A percentile compares a stretch with the other conserved stretches of the same genome.
phyloP scores from a whole-genome alignment of 177 flowering plant genomes.

The Vitis hybrid region DNA sequence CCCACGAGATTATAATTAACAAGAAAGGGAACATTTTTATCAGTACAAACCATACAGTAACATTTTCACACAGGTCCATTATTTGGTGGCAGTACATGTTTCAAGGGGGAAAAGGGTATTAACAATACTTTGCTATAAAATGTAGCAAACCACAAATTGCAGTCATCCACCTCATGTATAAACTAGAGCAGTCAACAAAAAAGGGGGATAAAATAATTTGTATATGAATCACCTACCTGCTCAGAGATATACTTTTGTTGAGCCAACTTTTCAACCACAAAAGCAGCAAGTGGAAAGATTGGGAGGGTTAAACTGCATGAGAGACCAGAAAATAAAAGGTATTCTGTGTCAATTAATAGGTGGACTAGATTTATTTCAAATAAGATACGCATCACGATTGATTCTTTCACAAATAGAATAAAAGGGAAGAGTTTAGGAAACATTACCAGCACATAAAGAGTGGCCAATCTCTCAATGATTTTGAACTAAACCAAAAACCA shows the following conservation, averaged over 20 bases:
- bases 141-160: too few species aligned
- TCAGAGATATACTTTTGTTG: slow-evolving; percentile 53
- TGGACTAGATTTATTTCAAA: too few species aligned
- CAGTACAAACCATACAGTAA: too few species aligned
- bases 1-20: too few species aligned
- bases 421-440: neutral
- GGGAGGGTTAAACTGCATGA: slow-evolving; percentile 72
- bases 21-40: too few species aligned
- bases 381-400: neutral
- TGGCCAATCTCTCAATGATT: slow-evolving; percentile 91
- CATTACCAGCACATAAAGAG: slow-evolving; percentile 92
- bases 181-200: neutral
- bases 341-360: too few species aligned
- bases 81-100: too few species aligned
- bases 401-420: neutral
- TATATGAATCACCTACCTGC: slow-evolving; percentile 46
- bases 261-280: slow-evolving; percentile 70
- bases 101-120: too few species aligned
- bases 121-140: too few species aligned
- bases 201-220: neutral
- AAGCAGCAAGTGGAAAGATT: slow-evolving; percentile 71
- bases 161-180: too few species aligned
- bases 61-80: too few species aligned
- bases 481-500: slow-evolving; percentile 93
- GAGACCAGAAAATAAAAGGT: slow-evolving; percentile 5